A percentile compares a stretch with the other conserved stretches of the same genome.
These are phyloP conservation scores for Micromonas pusilla DNA, from an alignment of 139 green algal species.

Conservation along the genomic window DNA sequence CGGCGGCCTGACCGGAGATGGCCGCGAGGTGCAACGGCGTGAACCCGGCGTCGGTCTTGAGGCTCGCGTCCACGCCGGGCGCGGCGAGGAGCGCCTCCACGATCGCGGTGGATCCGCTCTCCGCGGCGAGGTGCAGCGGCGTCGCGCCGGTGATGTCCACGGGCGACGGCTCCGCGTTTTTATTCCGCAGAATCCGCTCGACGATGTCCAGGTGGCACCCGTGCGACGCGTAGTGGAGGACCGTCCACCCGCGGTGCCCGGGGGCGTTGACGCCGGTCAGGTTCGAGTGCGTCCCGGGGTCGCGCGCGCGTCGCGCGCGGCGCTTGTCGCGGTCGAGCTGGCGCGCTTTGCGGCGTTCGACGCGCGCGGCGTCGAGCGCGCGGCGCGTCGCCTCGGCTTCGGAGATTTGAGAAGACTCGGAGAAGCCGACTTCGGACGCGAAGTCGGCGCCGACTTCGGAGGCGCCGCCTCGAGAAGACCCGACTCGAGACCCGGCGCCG, in stretches of 20 bases:
- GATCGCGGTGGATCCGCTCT: background rate
- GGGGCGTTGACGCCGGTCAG: background rate
- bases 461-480: no score
- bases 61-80: background rate
- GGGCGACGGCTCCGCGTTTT: background rate
- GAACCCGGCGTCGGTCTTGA: background rate
- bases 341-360: background rate
- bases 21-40: background rate
- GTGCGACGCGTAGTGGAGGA: constrained; percentile 13
- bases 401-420: no score
- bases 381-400: background rate
- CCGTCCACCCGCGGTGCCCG: background rate
- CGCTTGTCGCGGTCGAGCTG: no score
- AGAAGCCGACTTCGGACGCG: no score
- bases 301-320: no score
- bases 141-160: background rate
- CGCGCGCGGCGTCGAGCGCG: background rate
- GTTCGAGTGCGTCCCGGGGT: background rate
- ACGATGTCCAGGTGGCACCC: background rate
- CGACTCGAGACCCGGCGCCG: no score
- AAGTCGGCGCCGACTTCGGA: no score
- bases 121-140: constrained; percentile 4
- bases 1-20: background rate
- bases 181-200: background rate
- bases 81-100: background rate